Conservation (phyloP, 2,329 filamentous ascomycete genomes). For the Pseudopithomyces maydicus region DNA sequence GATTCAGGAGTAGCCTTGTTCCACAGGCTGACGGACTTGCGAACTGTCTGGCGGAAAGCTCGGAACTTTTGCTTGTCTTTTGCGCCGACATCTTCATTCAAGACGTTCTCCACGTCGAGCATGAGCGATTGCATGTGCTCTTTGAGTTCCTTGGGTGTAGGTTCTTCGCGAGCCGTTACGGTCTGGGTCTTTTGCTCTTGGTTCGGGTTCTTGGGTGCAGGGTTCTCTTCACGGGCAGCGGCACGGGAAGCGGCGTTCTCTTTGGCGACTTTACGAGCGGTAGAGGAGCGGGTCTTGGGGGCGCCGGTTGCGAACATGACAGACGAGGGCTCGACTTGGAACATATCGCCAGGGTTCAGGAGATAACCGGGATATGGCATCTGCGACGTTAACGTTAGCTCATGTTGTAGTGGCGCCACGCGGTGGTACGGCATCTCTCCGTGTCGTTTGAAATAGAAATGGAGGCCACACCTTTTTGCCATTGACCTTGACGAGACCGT, state of each 20-base stretch:
- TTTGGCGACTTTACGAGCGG: slow-evolving; percentile 34
- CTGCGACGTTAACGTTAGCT: slow-evolving; percentile 52
- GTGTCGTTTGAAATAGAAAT: not conserved
- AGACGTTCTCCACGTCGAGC: slow-evolving; percentile 63
- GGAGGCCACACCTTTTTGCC: slow-evolving; percentile 75
- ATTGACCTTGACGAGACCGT: slow-evolving; percentile 94
- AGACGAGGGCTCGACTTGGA: slow-evolving; percentile 88
- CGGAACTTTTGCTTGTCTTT: slow-evolving; percentile 79
- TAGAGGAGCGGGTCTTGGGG: slow-evolving; percentile 58
- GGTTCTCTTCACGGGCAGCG: slow-evolving; percentile 26
- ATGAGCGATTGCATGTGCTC: slow-evolving; percentile 41
- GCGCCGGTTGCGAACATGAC: slow-evolving; percentile 87
- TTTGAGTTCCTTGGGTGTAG: slow-evolving; percentile 37
- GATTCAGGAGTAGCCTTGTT: slow-evolving; percentile 48
- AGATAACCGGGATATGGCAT: slow-evolving; percentile 92
- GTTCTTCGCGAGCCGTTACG: slow-evolving; percentile 25
- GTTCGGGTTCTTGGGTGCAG: slow-evolving; percentile 18
- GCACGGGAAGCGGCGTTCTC: slow-evolving; percentile 37
- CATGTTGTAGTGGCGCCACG: not conserved
- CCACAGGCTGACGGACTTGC: slow-evolving; percentile 65
- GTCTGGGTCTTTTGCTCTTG: slow-evolving; percentile 8
- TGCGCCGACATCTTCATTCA: slow-evolving; percentile 64
- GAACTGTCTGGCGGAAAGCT: slow-evolving; percentile 69
- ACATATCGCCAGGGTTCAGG: slow-evolving; percentile 97
- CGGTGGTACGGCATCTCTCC: not conserved